Base-by-base conservation (phyloP, 768 basidiomycete genomes). In the Leccinum subgranulosum region DNA sequence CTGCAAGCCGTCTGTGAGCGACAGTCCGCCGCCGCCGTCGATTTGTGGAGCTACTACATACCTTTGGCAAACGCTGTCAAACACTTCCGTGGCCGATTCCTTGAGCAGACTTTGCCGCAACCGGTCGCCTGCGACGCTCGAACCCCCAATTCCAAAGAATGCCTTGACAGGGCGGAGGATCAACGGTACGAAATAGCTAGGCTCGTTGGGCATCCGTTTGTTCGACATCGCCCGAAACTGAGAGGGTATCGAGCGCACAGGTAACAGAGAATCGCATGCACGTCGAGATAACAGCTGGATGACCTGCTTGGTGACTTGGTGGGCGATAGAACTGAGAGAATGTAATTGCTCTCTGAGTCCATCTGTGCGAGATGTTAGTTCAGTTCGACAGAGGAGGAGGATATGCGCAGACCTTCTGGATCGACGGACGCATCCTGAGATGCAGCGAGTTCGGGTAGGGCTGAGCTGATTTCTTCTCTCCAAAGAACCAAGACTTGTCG, bases 211-310 rank as follows among this genome's bases (percentile, higher is more conserved):
- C 59, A 77, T 74, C 4, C 84, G 83, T 68, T 87, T 86, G 71
- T 82, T 84, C 52, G 88, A 82, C 86, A 87, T 87, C 15, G 91
- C 91, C 53, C 95, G 82, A 64, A 95, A 91, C 65, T 98, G 94
- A 1, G 90, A 87, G 1, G 93, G 92, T 66, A 98, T 90, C 0
- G 90, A 88, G 49, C 91, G 83, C 57, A 98, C 90, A 14, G 89
- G 85, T 29, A 87, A 82, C 46, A 98, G 81, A 8, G 87, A 84
- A 61, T 97, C 95, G 59, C 85, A 88, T 62, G 90, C 93, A n/a
- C 92, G 84, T 58, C 83, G 82, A 17, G 84, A 84, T 27, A 98
- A 76, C 53, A 96, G 86, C 11, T 76, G 67, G 25, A 89, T 71
- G 55, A 96, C 82, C 54, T 90, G 87, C 27, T 69, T 77, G 6